Evolutionary conservation across 2,329 filamentous ascomycete genomes (phyloP), one percentile per base, ranked within the genome.

Genomic region (Madurella fahalii): DNA sequence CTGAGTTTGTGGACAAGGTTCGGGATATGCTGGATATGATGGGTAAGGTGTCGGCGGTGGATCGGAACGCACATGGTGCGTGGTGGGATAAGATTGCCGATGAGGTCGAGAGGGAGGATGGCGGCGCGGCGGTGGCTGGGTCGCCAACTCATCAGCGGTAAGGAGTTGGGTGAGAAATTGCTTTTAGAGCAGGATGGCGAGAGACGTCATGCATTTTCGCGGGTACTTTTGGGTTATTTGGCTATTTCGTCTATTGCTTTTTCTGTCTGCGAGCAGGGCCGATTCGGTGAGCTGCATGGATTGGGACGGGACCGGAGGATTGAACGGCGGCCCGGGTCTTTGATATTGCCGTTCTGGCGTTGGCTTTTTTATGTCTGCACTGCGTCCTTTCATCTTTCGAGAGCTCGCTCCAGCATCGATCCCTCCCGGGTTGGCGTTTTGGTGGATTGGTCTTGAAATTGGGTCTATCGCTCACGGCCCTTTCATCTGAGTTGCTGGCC

Each of bases 1-100:
- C 84, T 0, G 88, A 92, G 69, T 91, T 91, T 66, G 84, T 87
- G 15, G 80, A 82, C 30, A 81, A 79, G 57, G 83, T 91, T 13
- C 77, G 85, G 32, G 82, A 83, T 47, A 85, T 91, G 62, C 83
- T 88, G 8, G 86, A 89, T 34, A 77, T 85, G 64, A 71, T 91
- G 56, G 78, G 80, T 41, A 79, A 80, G 65, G 78, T 90, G 3
- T 83, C 84, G 13, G 73, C 73, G 4, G 83, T 90, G 5, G 87
- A 91, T 66, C 78, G 84, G 58, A 83, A 82, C 57, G 79, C 82
- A 8, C 87, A 90, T 68, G 81, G 81, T 12, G 65, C 72, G 42
- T 90, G 86, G 85, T 91, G 89, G 76, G 86, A 89, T 69, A 72
- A 76, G 44, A 78, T 89, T 58, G 81, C 83, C 0, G 76, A 77